Percentiles rank a stretch among this genome's conserved stretches.
These are phyloP conservation scores for Ambispora gerdemannii DNA, from an alignment of 192 early-diverging fungal genomes.

Conservation along the genomic window DNA sequence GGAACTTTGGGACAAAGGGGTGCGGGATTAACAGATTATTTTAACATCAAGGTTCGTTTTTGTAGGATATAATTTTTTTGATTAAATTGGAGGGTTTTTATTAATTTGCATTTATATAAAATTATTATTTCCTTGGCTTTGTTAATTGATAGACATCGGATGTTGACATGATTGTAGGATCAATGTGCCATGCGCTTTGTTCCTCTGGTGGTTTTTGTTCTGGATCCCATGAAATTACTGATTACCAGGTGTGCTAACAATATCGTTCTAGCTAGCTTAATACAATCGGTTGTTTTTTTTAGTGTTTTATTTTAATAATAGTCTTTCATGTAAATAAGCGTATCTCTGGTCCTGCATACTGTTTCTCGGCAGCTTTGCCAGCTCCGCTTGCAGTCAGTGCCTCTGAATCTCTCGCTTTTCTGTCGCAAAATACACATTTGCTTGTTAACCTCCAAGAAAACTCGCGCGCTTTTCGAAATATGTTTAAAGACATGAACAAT, in stretches of 20 bases:
- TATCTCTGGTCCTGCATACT: constrained; percentile 85
- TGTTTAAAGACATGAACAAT: constrained; percentile 51
- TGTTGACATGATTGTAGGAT: constrained; percentile 87
- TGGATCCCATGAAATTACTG: constrained; percentile 78
- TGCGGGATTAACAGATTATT: constrained; percentile 85
- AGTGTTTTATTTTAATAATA: neutral
- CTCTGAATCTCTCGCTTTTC: constrained; percentile 74
- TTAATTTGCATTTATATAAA: neutral
- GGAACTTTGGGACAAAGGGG: constrained; percentile 84
- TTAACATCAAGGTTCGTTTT: constrained; percentile 64
- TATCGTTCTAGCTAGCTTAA: too few relatives aligned
- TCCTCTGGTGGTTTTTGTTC: constrained; percentile 92
- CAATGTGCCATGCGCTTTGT: constrained; percentile 74
- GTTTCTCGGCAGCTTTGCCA: constrained; percentile 92
- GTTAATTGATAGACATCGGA: constrained; percentile 51
- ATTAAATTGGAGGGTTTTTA: neutral
- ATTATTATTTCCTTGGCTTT: neutral
- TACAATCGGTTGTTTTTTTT: neutral
- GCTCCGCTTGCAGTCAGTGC: constrained; percentile 87
- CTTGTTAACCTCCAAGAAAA: constrained; percentile 64
- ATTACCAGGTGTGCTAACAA: constrained; percentile 59
- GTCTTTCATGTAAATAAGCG: constrained; percentile 51
- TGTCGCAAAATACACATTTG: constrained; percentile 46
- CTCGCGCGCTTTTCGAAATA: constrained; percentile 54
- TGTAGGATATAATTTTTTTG: too few relatives aligned